Evolutionary conservation across 257 asterid genomes (phyloP).

Genomic region (Przewalskia tangutica): DNA sequence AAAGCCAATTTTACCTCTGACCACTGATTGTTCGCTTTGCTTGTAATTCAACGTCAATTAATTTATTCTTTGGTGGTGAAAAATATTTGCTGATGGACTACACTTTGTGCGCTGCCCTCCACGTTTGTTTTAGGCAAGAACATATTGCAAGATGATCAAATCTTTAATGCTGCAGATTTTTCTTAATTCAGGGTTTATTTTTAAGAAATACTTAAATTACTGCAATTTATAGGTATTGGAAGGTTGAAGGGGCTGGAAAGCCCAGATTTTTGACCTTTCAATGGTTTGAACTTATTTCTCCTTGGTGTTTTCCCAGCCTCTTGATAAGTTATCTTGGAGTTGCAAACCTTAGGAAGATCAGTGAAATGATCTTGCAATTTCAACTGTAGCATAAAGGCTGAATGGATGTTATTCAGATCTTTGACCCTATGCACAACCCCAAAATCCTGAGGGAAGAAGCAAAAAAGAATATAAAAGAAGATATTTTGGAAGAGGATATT

Average conservation of each 20-base stretch:
- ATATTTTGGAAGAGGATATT: neutral
- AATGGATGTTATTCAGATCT: neutral
- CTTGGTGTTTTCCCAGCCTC: neutral
- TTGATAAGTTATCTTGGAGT: neutral
- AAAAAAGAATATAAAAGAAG: neutral
- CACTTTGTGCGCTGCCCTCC: neutral
- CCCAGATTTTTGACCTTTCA: neutral
- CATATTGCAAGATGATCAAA: neutral
- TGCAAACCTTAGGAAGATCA: neutral
- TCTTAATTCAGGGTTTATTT: neutral
- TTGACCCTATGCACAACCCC: neutral
- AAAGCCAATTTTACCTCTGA: neutral
- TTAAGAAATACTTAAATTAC: neutral
- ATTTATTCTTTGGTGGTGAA: neutral
- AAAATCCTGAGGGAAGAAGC: neutral
- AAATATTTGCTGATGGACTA: neutral
- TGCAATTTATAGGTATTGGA: neutral
- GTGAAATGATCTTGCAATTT: neutral
- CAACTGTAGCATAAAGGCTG: neutral
- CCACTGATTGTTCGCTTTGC: neutral
- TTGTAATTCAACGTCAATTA: neutral
- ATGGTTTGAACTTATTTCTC: neutral
- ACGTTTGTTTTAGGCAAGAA: neutral
- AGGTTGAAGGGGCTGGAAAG: neutral
- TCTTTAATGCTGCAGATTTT: neutral